Evolutionary conservation across 345 rosid species (phyloP), one percentile per base, ranked within the genome.

Genomic region (Dipteronia sinensis): DNA sequence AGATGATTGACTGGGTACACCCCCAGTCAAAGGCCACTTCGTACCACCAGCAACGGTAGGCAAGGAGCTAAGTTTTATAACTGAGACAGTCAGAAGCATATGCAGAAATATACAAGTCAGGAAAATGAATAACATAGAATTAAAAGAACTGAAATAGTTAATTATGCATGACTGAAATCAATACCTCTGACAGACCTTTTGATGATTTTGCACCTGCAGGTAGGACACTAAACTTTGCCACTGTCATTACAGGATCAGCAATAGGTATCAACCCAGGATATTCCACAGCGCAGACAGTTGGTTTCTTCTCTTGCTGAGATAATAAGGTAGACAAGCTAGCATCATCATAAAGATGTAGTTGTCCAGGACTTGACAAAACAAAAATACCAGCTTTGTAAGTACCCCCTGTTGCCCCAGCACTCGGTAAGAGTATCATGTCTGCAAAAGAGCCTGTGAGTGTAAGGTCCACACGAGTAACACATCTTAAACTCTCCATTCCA

Each of bases 11-110:
- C 81, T 80, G 55, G 89, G 89, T 20, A 89, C 87, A 55, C 95
- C 93, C 20, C 93, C 93, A 51, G 89, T 91, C 88, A 91, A 81
- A 72, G 91, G 93, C 90, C 91, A 83, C 80, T 85, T 83, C 15
- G 61, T 74, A 69, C 73, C 77, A 77, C 74, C 73, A 75, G 81
- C 55, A 46, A 62, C 64, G 53, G 68, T 62, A 67, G 79, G 66
- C 62, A 75, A 42, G 62, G 81, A 70, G 75, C 80, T 73, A 59
- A 55, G 78, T 77, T 82, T 83, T 49, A 71, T 71, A 64, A 25
- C 63, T 40, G 80, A 56, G 61, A 82, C 79, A 67, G 81, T 72
- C 89, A 83, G 85, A 73, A 22, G 10, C 19, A 20, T 15, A 44
- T 69, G 72, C 8, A 67, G 10, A 7, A 62, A 55, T 47, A 65